Conservation (phyloP, 75 land plant species). For the Ceratopteris richardii region DNA sequence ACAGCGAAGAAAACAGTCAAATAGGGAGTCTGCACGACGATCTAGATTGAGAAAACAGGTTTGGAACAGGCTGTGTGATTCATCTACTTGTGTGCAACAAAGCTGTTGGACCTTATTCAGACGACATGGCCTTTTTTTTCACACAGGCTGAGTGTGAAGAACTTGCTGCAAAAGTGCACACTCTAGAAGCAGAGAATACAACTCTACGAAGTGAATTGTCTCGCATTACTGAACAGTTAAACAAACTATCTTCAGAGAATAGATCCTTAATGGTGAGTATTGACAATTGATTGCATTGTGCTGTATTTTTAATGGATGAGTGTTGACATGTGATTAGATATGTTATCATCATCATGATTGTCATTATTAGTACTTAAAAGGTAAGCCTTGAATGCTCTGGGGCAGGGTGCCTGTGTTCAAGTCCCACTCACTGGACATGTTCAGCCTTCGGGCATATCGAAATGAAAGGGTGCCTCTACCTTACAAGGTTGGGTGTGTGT, state of each 20-base stretch:
- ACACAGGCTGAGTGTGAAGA: conserved; percentile 89
- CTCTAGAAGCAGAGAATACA: conserved; percentile 58
- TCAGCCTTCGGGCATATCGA: too few species aligned
- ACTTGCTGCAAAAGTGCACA: conserved; percentile 60
- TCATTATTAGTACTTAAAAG: too few species aligned
- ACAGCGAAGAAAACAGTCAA: conserved; percentile 53
- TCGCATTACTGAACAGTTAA: conserved; percentile 53
- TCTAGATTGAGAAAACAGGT: conserved; percentile 53
- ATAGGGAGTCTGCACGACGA: conserved; percentile 55
- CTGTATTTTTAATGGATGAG: too few species aligned
- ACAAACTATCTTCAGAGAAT: conserved; percentile 54
- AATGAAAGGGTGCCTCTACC: too few species aligned
- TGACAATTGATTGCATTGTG: too few species aligned
- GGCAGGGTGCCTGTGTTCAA: too few species aligned
- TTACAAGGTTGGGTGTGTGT: too few species aligned
- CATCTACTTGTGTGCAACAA: background rate
- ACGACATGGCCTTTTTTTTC: background rate
- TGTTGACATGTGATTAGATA: too few species aligned
- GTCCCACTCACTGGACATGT: too few species aligned
- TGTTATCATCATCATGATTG: too few species aligned
- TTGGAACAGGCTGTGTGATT: background rate
- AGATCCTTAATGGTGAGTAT: conserved; percentile 40
- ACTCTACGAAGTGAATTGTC: conserved; percentile 48
- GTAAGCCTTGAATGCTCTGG: too few species aligned
- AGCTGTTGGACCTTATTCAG: background rate